phyloP scores from a whole-genome alignment of 129 eudicot species.

The Erigeron canadensis region DNA sequence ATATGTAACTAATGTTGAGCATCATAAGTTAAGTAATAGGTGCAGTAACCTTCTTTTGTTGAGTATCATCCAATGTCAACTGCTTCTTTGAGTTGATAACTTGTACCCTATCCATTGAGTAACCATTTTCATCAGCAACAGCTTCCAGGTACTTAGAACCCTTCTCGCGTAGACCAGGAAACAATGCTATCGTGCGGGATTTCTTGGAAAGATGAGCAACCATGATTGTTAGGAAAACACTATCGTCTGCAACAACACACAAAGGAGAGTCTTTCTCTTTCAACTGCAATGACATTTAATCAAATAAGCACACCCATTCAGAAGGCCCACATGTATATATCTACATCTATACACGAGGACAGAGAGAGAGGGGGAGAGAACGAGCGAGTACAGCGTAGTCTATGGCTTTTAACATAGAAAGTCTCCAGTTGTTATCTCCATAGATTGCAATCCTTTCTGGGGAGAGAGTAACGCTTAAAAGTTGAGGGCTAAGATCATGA shows the following conservation, averaged over 20 bases:
- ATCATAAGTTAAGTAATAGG: slow-evolving; percentile 4
- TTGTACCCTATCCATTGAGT: slow-evolving; percentile 50
- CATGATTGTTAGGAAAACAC: slow-evolving; percentile 66
- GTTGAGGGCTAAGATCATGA: slow-evolving; percentile 17
- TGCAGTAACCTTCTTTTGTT: slow-evolving; percentile 50
- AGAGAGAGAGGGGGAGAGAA: slow-evolving; percentile 14
- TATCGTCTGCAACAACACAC: slow-evolving; percentile 78
- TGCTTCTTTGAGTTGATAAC: slow-evolving; percentile 42
- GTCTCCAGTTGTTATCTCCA: slow-evolving; percentile 68
- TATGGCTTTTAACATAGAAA: slow-evolving; percentile 51
- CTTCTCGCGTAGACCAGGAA: slow-evolving; percentile 71
- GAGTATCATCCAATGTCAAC: slow-evolving; percentile 45
- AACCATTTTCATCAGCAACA: slow-evolving; percentile 65
- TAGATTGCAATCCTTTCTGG: slow-evolving; percentile 81
- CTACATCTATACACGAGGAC: neutral
- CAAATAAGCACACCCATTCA: slow-evolving; percentile 18
- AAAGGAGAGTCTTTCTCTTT: slow-evolving; percentile 46
- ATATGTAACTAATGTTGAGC: neutral
- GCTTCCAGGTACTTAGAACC: slow-evolving; percentile 62
- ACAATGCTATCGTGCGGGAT: slow-evolving; percentile 54
- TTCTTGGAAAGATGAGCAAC: slow-evolving; percentile 57
- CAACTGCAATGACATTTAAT: slow-evolving; percentile 48
- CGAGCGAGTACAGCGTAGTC: slow-evolving; percentile 42
- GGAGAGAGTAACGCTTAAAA: slow-evolving; percentile 40
- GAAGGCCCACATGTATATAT: neutral